Conservation (phyloP, 345 rosid species). For the Psidium friedrichsthalianum region DNA sequence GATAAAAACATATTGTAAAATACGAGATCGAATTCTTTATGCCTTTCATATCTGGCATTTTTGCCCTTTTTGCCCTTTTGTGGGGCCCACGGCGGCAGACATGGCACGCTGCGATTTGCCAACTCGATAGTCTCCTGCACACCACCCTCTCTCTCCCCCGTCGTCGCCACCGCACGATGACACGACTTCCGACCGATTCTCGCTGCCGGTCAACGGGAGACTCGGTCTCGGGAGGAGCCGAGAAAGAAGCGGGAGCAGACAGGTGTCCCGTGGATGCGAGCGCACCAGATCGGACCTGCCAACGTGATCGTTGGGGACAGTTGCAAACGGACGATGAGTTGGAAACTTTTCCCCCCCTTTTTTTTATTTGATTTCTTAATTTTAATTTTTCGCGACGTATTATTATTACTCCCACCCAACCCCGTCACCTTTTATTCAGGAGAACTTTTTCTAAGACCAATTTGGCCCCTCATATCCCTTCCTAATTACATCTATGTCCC, state of each 20-base stretch:
- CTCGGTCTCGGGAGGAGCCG: not conserved
- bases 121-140: not conserved
- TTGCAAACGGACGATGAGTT: not conserved
- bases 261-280: conserved; percentile 1
- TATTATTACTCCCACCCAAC: not conserved
- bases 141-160: not conserved
- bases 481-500: not conserved
- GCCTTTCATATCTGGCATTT: not conserved
- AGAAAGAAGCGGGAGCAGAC: conserved; percentile 1
- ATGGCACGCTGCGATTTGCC: not conserved
- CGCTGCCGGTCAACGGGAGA: not conserved
- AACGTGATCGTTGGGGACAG: conserved; percentile 2
- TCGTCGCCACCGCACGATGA: not conserved
- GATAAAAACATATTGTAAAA: not conserved
- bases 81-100: not conserved
- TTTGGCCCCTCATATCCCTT: not conserved
- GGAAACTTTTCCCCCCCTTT: not conserved
- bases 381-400: not conserved
- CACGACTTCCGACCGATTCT: not conserved
- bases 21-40: not conserved
- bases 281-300: conserved; percentile 15
- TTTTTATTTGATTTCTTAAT: not conserved
- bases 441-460: not conserved
- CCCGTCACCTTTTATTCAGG: not conserved
- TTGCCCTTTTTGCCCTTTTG: not conserved